Percentiles rank a stretch among this genome's conserved stretches.
phyloP scores from a whole-genome alignment of 345 rosid species.

The Acer negundo region DNA sequence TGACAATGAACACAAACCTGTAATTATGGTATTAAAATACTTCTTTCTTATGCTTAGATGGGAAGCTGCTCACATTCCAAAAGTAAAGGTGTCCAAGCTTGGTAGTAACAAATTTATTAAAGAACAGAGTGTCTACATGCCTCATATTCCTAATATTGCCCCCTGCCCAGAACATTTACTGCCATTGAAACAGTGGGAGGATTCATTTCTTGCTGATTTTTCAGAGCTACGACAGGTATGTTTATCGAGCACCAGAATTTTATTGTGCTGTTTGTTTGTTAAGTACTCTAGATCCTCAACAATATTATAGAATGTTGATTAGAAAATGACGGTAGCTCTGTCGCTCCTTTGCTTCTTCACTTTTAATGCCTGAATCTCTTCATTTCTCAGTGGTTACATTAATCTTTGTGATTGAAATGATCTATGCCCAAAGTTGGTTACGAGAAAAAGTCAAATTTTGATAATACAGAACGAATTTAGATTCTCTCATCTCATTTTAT shows the following conservation, averaged over 20 bases:
- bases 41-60: slow-evolving; percentile 54
- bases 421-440: no score
- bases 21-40: background rate
- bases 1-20: background rate
- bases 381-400: background rate
- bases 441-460: no score
- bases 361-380: background rate
- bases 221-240: slow-evolving; percentile 66
- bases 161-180: slow-evolving; percentile 61
- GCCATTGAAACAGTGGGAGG: slow-evolving; percentile 85
- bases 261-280: background rate
- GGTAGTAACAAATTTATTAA: slow-evolving; percentile 39
- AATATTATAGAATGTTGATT: background rate
- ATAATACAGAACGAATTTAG: background rate
- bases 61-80: slow-evolving; percentile 88
- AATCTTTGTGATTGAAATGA: background rate
- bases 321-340: background rate
- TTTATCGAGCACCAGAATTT: background rate
- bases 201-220: slow-evolving; percentile 78
- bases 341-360: background rate
- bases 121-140: slow-evolving; percentile 89
- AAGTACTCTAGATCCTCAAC: background rate
- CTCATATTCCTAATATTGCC: slow-evolving; percentile 80
- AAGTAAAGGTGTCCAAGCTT: slow-evolving; percentile 68
- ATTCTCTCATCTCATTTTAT: background rate